phyloP scores from a whole-genome alignment of 768 basidiomycete genomes.

The Termitomyces sp. region DNA sequence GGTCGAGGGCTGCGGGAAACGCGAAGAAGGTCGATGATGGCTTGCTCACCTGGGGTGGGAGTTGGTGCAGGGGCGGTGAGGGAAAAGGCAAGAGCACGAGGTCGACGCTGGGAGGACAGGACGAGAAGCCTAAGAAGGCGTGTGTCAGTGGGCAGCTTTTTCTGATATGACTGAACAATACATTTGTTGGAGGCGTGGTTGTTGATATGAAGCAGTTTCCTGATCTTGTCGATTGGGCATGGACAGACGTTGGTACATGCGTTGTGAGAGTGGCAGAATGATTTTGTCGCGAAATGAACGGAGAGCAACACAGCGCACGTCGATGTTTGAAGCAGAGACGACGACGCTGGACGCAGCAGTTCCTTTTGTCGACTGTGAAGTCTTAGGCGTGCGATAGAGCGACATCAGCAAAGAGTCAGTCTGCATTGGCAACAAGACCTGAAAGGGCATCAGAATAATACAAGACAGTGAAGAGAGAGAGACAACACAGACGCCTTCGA shows the following conservation, averaged over 20 bases:
- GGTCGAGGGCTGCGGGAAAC: constrained; percentile 51
- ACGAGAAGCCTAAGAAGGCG: constrained; percentile 55
- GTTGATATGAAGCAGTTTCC: constrained; percentile 50
- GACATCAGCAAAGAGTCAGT: constrained; percentile 53
- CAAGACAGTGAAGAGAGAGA: not conserved
- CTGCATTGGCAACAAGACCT: constrained; percentile 32
- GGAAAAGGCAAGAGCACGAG: constrained; percentile 51
- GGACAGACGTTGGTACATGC: constrained; percentile 52
- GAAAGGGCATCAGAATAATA: not conserved
- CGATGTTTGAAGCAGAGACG: constrained; percentile 51
- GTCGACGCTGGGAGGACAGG: constrained; percentile 64
- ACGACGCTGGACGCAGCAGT: constrained; percentile 17
- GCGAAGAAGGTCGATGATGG: constrained; percentile 60
- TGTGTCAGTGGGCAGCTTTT: not conserved
- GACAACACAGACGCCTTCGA: constrained; percentile 76
- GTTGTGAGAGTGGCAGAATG: constrained; percentile 56
- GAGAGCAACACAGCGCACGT: constrained; percentile 77
- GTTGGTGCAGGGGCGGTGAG: constrained; percentile 51
- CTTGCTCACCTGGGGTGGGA: constrained; percentile 60
- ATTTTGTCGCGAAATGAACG: constrained; percentile 77
- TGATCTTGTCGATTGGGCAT: constrained; percentile 50
- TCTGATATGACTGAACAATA: constrained; percentile 24
- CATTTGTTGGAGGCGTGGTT: constrained; percentile 80
- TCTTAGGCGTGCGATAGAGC: constrained; percentile 57
- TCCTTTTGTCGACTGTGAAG: constrained; percentile 15